These are phyloP conservation scores for Pugionium dolabratum DNA, from an alignment of 345 rosid species.

Conservation along the genomic window DNA sequence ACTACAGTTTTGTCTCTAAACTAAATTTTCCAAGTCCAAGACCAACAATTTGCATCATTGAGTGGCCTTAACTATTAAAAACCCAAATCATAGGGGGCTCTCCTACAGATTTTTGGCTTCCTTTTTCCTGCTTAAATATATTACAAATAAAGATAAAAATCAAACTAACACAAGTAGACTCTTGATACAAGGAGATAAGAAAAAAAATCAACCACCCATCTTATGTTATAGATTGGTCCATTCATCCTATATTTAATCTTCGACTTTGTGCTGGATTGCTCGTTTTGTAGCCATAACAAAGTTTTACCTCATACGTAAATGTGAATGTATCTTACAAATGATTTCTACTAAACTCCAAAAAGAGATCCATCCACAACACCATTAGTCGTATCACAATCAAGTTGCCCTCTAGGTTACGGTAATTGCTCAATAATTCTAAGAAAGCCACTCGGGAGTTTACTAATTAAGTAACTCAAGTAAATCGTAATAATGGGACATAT, in stretches of 20 bases:
- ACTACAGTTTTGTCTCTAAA: constrained; percentile 32
- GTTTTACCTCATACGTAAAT: constrained; percentile 20
- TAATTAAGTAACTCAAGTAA: constrained; percentile 6
- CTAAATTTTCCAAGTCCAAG: constrained; percentile 12
- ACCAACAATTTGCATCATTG: constrained; percentile 31
- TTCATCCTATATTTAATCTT: constrained; percentile 22
- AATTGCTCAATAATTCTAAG: background rate
- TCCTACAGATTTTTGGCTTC: constrained; percentile 32
- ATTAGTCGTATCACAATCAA: constrained; percentile 24
- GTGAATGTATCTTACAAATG: constrained; percentile 10
- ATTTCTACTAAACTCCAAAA: background rate
- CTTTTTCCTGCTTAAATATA: constrained; percentile 22
- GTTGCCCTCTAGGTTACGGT: constrained; percentile 37
- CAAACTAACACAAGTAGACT: constrained; percentile 29
- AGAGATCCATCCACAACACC: constrained; percentile 8
- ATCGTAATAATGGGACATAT: background rate
- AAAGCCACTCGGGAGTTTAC: constrained; percentile 8
- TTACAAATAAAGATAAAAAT: constrained; percentile 22
- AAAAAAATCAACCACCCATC: constrained; percentile 29
- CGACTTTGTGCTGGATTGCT: constrained; percentile 19
- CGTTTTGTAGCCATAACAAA: constrained; percentile 27
- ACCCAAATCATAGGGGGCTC: constrained; percentile 31
- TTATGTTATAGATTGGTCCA: constrained; percentile 38
- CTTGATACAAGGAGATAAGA: constrained; percentile 34
- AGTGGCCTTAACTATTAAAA: constrained; percentile 40